These are phyloP conservation scores for Monilinia laxa DNA, from an alignment of 2,329 filamentous ascomycete species.

Conservation along the genomic window DNA sequence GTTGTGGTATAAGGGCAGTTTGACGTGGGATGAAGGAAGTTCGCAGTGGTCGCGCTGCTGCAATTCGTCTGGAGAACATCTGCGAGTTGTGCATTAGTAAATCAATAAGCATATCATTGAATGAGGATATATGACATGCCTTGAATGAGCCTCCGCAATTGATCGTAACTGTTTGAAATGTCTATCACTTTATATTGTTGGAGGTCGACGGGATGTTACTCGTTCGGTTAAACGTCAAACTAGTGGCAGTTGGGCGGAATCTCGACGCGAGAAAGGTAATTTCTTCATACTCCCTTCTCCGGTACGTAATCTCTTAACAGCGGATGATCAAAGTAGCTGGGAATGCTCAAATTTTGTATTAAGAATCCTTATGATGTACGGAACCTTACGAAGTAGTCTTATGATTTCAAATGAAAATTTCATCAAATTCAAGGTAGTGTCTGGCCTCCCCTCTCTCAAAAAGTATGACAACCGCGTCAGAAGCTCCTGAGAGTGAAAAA, in stretches of 20 bases:
- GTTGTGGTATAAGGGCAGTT: slow-evolving; percentile 55
- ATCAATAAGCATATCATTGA: neutral
- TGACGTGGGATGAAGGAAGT: slow-evolving; percentile 49
- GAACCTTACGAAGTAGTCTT: slow-evolving; percentile 55
- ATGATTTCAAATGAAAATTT: slow-evolving; percentile 56
- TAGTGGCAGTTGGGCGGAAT: slow-evolving; percentile 27
- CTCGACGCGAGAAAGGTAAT: slow-evolving; percentile 21
- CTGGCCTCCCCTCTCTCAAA: slow-evolving; percentile 34
- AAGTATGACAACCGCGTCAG: slow-evolving; percentile 42
- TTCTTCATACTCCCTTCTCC: slow-evolving; percentile 23
- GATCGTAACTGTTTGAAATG: neutral
- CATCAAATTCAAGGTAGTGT: slow-evolving; percentile 53
- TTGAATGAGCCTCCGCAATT: slow-evolving; percentile 20
- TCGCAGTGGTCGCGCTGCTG: slow-evolving; percentile 50
- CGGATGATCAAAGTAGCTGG: slow-evolving; percentile 49
- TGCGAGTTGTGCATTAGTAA: slow-evolving; percentile 37
- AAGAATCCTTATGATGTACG: slow-evolving; percentile 49
- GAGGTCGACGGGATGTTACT: slow-evolving; percentile 23
- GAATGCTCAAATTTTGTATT: slow-evolving; percentile 55
- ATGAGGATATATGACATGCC: neutral
- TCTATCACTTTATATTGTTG: slow-evolving; percentile 10
- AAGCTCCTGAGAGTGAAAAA: slow-evolving; percentile 38
- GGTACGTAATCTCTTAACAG: slow-evolving; percentile 16
- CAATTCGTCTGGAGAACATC: slow-evolving; percentile 63
- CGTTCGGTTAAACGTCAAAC: slow-evolving; percentile 30